Evolutionary conservation across 345 rosid species (phyloP).

Genomic region (Pistacia integerrima): DNA sequence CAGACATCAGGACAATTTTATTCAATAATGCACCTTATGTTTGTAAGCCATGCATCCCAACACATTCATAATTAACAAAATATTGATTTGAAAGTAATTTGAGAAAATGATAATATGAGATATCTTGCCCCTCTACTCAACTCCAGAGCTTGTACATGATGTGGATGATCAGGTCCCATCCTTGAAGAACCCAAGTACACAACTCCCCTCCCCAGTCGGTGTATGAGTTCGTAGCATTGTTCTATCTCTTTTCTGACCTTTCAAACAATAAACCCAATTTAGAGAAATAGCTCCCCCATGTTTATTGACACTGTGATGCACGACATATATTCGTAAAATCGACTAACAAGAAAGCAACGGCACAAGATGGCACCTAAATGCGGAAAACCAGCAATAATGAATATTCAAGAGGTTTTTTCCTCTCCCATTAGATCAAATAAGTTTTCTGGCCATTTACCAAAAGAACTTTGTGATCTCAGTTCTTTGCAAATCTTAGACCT

Average conservation of each 20-base stretch:
- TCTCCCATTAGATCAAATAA: too few relatives aligned
- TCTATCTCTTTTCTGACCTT: slow-evolving; percentile 85
- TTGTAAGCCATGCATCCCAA: not conserved
- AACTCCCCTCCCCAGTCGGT: slow-evolving; percentile 79
- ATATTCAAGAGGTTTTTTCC: not conserved
- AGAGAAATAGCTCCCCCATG: slow-evolving; percentile 19
- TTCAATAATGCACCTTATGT: not conserved
- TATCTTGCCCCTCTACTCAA: slow-evolving; percentile 70
- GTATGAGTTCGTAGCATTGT: slow-evolving; percentile 70
- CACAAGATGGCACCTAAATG: not conserved
- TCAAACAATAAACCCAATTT: slow-evolving; percentile 29
- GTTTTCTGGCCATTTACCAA: too few relatives aligned
- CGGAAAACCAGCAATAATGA: not conserved
- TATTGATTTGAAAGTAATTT: not conserved
- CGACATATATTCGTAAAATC: not conserved
- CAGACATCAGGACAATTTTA: not conserved
- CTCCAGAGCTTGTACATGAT: slow-evolving; percentile 62
- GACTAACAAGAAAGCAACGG: not conserved
- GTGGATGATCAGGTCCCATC: slow-evolving; percentile 68
- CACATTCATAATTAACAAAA: not conserved
- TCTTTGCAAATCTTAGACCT: too few relatives aligned
- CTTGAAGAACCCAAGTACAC: slow-evolving; percentile 88
- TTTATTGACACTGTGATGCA: not conserved
- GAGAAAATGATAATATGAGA: slow-evolving; percentile 15
- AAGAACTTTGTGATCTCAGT: too few relatives aligned